phyloP scores from a whole-genome alignment of 306 rosid genomes.

The Canavalia ensiformis region DNA sequence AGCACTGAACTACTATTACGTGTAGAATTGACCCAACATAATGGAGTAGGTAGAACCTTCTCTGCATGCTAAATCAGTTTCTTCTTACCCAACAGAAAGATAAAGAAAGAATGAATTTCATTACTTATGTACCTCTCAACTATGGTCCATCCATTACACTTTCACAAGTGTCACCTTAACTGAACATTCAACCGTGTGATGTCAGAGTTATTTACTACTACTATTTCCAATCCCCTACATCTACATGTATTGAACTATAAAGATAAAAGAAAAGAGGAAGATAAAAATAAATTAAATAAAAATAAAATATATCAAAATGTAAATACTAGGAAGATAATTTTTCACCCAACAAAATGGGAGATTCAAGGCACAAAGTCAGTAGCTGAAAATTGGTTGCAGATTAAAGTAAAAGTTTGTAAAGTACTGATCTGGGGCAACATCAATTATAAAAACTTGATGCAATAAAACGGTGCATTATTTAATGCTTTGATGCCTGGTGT shows the following conservation, averaged over 20 bases:
- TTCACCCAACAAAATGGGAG: conserved; percentile 13
- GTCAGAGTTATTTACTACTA: conserved; percentile 39
- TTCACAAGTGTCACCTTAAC: conserved; percentile 1
- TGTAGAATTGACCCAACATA: conserved; percentile 6
- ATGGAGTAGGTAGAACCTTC: neutral
- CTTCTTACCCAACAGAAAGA: neutral
- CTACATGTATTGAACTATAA: neutral
- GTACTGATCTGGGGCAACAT: conserved; percentile 6
- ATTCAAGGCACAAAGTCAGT: conserved; percentile 41
- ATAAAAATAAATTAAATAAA: too few species aligned
- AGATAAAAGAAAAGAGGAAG: too few species aligned
- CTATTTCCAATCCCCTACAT: neutral
- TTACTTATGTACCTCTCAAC: conserved; percentile 15
- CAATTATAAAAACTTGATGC: conserved; percentile 26
- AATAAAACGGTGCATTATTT: conserved; percentile 44
- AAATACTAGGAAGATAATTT: too few species aligned
- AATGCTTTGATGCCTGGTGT: conserved; percentile 41
- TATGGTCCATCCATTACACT: neutral
- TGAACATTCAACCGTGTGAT: conserved; percentile 22
- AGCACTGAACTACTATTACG: neutral
- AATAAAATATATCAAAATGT: too few species aligned
- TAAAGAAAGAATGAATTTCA: conserved; percentile 15
- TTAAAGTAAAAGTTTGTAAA: conserved; percentile 38
- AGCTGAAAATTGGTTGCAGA: conserved; percentile 44
- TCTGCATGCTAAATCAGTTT: conserved; percentile 6